Percentiles rank a stretch among this genome's conserved stretches.
phyloP scores from a whole-genome alignment of 164 flowering plant species.

The Brasenia schreberi region DNA sequence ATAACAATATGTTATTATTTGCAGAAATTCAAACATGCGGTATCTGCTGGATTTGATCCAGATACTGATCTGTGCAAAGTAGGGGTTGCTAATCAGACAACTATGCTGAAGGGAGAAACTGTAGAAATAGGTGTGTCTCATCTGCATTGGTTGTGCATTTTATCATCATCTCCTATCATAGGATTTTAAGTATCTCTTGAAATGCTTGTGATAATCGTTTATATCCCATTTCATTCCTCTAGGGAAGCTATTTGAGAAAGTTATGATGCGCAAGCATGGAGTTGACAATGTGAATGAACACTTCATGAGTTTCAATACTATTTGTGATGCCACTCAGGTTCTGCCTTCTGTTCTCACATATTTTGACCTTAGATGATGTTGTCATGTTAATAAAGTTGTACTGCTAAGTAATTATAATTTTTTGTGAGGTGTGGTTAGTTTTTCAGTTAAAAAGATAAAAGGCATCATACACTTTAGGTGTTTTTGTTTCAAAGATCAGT shows the following conservation, averaged over 20 bases:
- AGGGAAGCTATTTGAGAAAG: conserved; percentile 70
- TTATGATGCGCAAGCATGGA: conserved; percentile 76
- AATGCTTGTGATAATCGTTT: neutral
- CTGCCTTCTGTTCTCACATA: neutral
- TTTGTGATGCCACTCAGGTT: conserved; percentile 91
- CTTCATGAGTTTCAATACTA: conserved; percentile 75
- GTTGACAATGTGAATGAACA: conserved; percentile 64
- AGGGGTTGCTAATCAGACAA: conserved; percentile 97
- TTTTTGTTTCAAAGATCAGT: too few species aligned
- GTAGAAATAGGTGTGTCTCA: conserved; percentile 78
- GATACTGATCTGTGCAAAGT: conserved; percentile 60
- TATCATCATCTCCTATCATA: neutral
- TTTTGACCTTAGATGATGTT: neutral
- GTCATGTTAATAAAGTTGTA: too few species aligned
- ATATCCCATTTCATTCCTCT: conserved; percentile 4
- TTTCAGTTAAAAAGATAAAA: neutral
- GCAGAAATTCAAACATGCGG: conserved; percentile 91
- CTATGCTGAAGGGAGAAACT: conserved; percentile 98
- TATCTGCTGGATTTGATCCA: conserved; percentile 88
- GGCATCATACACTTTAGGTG: neutral
- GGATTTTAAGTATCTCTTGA: neutral
- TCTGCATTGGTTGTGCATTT: neutral
- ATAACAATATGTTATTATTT: conserved; percentile 6
- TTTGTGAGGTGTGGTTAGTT: neutral
- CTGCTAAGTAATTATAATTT: too few species aligned